Evolutionary conservation across 2,329 filamentous ascomycete genomes (phyloP).

Genomic region (Tolypocladium endophyticum): DNA sequence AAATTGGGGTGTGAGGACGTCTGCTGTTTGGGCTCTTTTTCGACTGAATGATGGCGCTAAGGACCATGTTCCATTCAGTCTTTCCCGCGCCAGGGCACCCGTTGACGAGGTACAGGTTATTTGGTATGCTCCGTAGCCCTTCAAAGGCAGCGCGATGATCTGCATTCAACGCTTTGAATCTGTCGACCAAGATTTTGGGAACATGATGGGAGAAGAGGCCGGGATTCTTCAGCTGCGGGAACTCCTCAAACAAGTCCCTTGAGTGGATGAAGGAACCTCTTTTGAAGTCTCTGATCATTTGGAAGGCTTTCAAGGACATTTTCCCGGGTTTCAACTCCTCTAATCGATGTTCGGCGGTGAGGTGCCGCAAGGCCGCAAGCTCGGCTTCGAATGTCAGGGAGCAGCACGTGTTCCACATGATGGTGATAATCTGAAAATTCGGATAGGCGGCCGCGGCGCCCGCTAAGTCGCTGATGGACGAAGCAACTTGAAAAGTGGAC

Average conservation of each 20-base stretch:
- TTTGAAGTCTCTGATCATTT: conserved; percentile 21
- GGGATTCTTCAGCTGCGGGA: conserved; percentile 24
- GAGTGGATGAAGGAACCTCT: conserved; percentile 6
- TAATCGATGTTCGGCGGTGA: conserved; percentile 11
- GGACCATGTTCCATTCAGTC: conserved; percentile 33
- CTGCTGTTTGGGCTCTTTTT: conserved; percentile 12
- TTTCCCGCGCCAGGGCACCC: conserved; percentile 38
- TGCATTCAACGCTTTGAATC: conserved; percentile 21
- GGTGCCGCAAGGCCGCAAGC: conserved; percentile 16
- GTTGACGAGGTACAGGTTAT: conserved; percentile 32
- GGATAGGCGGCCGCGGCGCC: conserved; percentile 7
- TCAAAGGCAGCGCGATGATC: conserved; percentile 27
- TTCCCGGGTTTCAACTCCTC: conserved; percentile 8
- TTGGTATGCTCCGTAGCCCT: conserved; percentile 24
- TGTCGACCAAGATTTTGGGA: conserved; percentile 13
- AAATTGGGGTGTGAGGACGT: conserved; percentile 19
- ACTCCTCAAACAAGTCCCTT: conserved; percentile 13
- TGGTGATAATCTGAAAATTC: conserved; percentile 11
- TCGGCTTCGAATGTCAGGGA: conserved; percentile 21
- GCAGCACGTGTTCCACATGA: conserved; percentile 15
- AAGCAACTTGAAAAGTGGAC: conserved; percentile 53
- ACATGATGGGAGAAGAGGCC: conserved; percentile 7
- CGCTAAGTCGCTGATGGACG: conserved; percentile 17
- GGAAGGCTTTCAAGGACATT: conserved; percentile 16
- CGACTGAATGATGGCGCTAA: conserved; percentile 26